Evolutionary conservation across 2,329 filamentous ascomycete genomes (phyloP).

Genomic region (Ascochyta pisi): DNA sequence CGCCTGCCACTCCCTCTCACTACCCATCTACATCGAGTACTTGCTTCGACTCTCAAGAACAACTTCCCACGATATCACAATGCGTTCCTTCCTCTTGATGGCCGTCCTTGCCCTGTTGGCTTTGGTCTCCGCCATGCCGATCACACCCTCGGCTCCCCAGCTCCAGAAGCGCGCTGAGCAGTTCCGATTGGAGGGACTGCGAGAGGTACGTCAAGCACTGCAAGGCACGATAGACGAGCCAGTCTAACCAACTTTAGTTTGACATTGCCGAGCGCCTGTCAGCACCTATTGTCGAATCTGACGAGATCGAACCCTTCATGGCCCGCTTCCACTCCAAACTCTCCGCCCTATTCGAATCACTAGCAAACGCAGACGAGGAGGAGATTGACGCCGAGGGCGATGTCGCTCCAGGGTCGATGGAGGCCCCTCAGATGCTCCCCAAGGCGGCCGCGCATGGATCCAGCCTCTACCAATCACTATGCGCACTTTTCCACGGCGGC

Average conservation of each 20-base stretch:
- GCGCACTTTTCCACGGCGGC: conserved; percentile 30
- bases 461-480: conserved; percentile 30
- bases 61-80: conserved; percentile 14
- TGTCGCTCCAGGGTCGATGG: conserved; percentile 44
- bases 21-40: neutral
- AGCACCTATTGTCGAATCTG: conserved; percentile 25
- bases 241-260: conserved; percentile 30
- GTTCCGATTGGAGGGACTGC: conserved; percentile 42
- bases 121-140: conserved; percentile 40
- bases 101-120: conserved; percentile 35
- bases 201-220: conserved; percentile 34
- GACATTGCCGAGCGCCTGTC: conserved; percentile 44
- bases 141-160: conserved; percentile 45
- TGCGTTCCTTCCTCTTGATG: conserved; percentile 37
- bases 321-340: conserved; percentile 32
- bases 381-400: conserved; percentile 44
- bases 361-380: conserved; percentile 21
- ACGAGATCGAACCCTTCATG: conserved; percentile 23
- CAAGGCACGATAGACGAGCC: neutral
- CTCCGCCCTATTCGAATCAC: conserved; percentile 28
- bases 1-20: neutral
- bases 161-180: conserved; percentile 43
- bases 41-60: neutral
- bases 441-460: conserved; percentile 25
- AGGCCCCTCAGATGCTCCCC: conserved; percentile 44